Evolutionary conservation across 2,329 filamentous ascomycete species (phyloP).

Genomic region (Penicillium sclerotiorum): DNA sequence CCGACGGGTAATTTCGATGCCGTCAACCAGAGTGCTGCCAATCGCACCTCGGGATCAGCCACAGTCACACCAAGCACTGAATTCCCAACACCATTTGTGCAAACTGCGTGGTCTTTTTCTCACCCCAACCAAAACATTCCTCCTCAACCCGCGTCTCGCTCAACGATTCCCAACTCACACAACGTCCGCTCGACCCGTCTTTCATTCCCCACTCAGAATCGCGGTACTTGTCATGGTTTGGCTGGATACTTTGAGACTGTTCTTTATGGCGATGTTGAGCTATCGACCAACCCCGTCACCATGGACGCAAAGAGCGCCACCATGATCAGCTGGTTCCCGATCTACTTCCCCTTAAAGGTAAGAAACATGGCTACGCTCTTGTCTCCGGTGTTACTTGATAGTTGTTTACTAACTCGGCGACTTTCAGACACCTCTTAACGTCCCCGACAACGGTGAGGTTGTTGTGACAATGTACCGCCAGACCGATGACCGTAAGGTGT

Average conservation of each 20-base stretch:
- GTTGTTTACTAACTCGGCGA: neutral
- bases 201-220: slow-evolving; percentile 74
- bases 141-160: slow-evolving; percentile 31
- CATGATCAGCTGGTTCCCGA: slow-evolving; percentile 99
- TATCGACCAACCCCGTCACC: slow-evolving; percentile 88
- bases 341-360: slow-evolving; percentile 95
- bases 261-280: slow-evolving; percentile 81
- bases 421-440: slow-evolving; percentile 74
- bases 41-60: slow-evolving; percentile 31
- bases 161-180: slow-evolving; percentile 78
- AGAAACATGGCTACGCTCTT: slow-evolving; percentile 26
- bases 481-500: slow-evolving; percentile 92
- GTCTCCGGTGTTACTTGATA: neutral
- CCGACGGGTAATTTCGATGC: slow-evolving; percentile 35
- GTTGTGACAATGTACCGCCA: slow-evolving; percentile 95
- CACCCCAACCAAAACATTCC: slow-evolving; percentile 45
- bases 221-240: slow-evolving; percentile 86
- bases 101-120: slow-evolving; percentile 49
- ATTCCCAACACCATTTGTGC: slow-evolving; percentile 40
- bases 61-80: slow-evolving; percentile 34
- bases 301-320: slow-evolving; percentile 92
- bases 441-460: slow-evolving; percentile 81
- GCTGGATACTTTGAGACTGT: slow-evolving; percentile 96
- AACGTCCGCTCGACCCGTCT: slow-evolving; percentile 80
- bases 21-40: slow-evolving; percentile 23